These are phyloP conservation scores for Geotrichum carabidarum DNA, from an alignment of 1,139 yeast species.

Conservation along the genomic window DNA sequence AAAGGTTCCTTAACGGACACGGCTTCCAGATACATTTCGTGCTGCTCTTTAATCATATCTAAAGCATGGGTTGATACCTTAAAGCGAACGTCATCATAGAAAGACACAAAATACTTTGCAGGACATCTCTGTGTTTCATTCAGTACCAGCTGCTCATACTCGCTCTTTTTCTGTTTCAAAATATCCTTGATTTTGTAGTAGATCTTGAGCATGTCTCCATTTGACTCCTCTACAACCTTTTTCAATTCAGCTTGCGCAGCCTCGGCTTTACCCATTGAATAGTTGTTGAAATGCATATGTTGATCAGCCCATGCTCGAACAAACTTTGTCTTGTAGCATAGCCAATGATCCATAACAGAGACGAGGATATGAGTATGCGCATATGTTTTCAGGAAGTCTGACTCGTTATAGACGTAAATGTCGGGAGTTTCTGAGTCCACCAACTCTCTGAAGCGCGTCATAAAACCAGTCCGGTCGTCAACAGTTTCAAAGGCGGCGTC, in stretches of 20 bases:
- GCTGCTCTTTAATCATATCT: conserved; percentile 20
- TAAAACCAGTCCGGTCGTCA: conserved; percentile 11
- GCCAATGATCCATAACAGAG: conserved; percentile 18
- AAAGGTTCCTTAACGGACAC: conserved; percentile 11
- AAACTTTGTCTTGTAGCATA: conserved; percentile 19
- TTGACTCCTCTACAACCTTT: conserved; percentile 10
- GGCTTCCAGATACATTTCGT: conserved; percentile 19
- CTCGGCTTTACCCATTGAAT: conserved; percentile 20
- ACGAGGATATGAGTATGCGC: conserved; percentile 13
- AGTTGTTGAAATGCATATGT: conserved; percentile 20
- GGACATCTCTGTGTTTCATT: conserved; percentile 16
- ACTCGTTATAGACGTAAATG: conserved; percentile 18
- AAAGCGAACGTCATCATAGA: conserved; percentile 20
- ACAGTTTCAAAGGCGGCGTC: background rate
- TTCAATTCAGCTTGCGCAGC: conserved; percentile 18
- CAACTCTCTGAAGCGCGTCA: conserved; percentile 15
- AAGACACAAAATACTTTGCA: conserved; percentile 19
- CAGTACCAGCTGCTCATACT: conserved; percentile 12
- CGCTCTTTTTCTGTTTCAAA: conserved; percentile 10
- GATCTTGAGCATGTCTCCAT: conserved; percentile 17
- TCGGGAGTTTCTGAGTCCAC: conserved; percentile 21
- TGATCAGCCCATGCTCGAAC: conserved; percentile 21
- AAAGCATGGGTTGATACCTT: conserved; percentile 18
- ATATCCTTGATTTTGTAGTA: conserved; percentile 11
- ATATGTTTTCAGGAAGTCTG: conserved; percentile 15